Conservation (phyloP, 768 basidiomycete genomes). For the Tylopilus rubrobrunneus region DNA sequence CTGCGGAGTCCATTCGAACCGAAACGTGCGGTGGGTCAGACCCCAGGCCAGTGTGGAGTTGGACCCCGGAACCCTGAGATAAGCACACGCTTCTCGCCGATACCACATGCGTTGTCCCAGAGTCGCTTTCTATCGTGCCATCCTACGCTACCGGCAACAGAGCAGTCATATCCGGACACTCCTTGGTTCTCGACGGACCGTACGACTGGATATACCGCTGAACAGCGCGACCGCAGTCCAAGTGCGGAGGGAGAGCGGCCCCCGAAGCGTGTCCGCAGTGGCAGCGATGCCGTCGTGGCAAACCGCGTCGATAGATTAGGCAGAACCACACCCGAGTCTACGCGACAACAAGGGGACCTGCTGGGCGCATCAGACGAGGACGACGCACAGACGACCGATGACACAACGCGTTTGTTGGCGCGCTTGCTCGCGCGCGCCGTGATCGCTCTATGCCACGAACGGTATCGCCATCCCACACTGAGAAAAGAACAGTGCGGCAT, state of each 20-base stretch:
- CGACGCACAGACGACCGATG: neutral
- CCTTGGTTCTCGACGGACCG: slow-evolving; percentile 6
- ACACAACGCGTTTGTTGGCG: slow-evolving; percentile 15
- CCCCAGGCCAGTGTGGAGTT: neutral
- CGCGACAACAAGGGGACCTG: slow-evolving; percentile 1
- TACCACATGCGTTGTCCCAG: neutral
- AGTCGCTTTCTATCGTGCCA: neutral
- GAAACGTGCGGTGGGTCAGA: neutral
- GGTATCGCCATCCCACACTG: slow-evolving; percentile 13
- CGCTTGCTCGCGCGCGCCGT: slow-evolving; percentile 19
- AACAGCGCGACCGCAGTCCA: slow-evolving; percentile 12
- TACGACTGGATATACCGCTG: slow-evolving; percentile 1
- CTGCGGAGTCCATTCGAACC: neutral
- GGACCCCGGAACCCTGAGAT: slow-evolving; percentile 15
- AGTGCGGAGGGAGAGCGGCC: slow-evolving; percentile 27
- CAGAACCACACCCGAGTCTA: slow-evolving; percentile 5
- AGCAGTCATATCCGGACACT: slow-evolving; percentile 12
- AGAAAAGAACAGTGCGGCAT: slow-evolving; percentile 5
- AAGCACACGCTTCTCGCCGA: slow-evolving; percentile 13
- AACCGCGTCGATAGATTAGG: slow-evolving; percentile 13
- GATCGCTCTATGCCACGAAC: slow-evolving; percentile 21
- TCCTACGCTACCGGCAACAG: neutral
- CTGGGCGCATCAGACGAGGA: slow-evolving; percentile 1
- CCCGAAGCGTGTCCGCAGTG: slow-evolving; percentile 25
- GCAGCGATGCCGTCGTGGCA: slow-evolving; percentile 12